Evolutionary conservation across 768 basidiomycete species (phyloP).

Genomic region (Tulasnella sp.): DNA sequence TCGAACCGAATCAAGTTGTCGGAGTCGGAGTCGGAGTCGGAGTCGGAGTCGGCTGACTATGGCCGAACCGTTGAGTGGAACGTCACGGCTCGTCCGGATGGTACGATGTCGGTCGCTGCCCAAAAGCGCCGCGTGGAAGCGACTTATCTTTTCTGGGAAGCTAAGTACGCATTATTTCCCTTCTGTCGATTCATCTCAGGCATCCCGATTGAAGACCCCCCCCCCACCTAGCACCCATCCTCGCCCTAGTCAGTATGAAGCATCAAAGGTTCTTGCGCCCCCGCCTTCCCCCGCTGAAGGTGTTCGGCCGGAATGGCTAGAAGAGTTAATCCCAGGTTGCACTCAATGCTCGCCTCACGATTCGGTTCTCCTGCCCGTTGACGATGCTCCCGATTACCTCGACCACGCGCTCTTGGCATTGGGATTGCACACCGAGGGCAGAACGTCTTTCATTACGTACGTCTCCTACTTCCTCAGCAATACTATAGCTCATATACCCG

Average conservation of each 20-base stretch:
- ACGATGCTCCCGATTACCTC: background rate
- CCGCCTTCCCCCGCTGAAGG: background rate
- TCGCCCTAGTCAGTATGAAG: background rate
- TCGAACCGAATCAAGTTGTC: background rate
- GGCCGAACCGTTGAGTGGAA: background rate
- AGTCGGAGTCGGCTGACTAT: background rate
- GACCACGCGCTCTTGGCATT: background rate
- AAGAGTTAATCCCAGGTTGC: background rate
- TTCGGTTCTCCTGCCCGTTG: background rate
- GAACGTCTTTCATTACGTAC: background rate
- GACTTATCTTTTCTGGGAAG: background rate
- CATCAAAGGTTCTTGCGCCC: background rate
- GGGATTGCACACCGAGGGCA: background rate
- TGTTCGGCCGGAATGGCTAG: background rate
- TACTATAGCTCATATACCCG: no score
- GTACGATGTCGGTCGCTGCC: background rate
- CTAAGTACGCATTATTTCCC: background rate
- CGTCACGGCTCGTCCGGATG: background rate
- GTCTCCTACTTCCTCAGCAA: background rate
- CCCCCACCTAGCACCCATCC: background rate
- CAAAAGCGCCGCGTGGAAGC: background rate
- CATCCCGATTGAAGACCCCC: background rate
- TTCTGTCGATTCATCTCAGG: background rate
- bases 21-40: background rate
- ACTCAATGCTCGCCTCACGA: background rate